Evolutionary conservation across 768 basidiomycete species (phyloP), one percentile per base, ranked within the genome.

Genomic region (Mycena pura): DNA sequence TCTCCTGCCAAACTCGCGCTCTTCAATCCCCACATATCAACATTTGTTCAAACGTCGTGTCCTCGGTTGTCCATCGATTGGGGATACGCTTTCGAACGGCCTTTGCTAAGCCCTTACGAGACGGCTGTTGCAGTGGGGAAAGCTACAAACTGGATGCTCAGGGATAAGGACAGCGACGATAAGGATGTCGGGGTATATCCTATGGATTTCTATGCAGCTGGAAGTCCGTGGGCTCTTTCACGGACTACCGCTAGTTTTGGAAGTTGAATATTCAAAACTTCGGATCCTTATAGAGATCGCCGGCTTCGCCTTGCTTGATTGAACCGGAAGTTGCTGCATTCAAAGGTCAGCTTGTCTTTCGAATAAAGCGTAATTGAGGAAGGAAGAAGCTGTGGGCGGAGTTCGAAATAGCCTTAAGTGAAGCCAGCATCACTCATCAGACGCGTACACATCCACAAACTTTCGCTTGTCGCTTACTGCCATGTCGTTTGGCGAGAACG

Each of bases 51-150:
- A 72, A 99, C 97, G 1, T 93, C 95, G 0, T 99, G 97, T 74
- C 97, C 97, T 3, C 87, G 97, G 24, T 78, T 99, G 52, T 95
- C 93, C 17, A 99, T 99, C 57, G 97, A 99, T 71, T 99, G 97
- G 97, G 97, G 97, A 4, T 96, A 96, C 70, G 97, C 96, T 1
- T 99, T 99, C 76, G 81, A 89, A 53, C 80, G 84, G 21, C 97
- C 97, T 3, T 78, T 99, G 47, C 76, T 99, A 32, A 95, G 89
- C 68, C 95, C 96, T 1, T 99, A 98, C 71, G 97, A 99, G 75
- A 90, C 92, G 0, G 86, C 89, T 5, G 92, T 99, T 2, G 95
- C 89, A 11, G 80, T 97, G 2, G 93, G 92, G 1, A 81, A 82
- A 49, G 76, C 82, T 6, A 71, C 71, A 5, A 87, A 90, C 25